Evolutionary conservation across 2,329 filamentous ascomycete species (phyloP).

Genomic region (Didymella sp.): DNA sequence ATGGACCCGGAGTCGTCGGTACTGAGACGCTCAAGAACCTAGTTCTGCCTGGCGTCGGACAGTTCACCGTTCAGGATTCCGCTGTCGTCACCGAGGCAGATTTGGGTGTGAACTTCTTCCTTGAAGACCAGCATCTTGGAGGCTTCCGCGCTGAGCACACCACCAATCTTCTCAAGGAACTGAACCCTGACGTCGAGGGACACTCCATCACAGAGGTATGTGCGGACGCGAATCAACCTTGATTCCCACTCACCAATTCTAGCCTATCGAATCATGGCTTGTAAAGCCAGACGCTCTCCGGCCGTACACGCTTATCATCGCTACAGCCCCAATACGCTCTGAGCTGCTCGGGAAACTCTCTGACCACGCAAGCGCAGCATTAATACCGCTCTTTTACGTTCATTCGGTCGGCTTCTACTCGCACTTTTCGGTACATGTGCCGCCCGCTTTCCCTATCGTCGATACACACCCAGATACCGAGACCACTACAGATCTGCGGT

Average conservation of each 20-base stretch:
- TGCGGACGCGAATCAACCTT: background rate
- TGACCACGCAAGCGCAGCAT: slow-evolving; percentile 60
- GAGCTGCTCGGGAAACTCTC: slow-evolving; percentile 60
- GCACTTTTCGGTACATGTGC: slow-evolving; percentile 80
- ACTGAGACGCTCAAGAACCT: slow-evolving; percentile 95
- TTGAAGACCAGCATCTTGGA: slow-evolving; percentile 79
- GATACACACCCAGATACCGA: slow-evolving; percentile 94
- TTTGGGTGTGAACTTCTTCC: slow-evolving; percentile 95
- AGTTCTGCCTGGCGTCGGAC: slow-evolving; percentile 89
- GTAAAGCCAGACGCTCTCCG: slow-evolving; percentile 49
- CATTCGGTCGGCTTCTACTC: slow-evolving; percentile 94
- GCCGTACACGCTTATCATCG: slow-evolving; percentile 67
- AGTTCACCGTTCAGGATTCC: slow-evolving; percentile 89
- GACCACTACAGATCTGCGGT: slow-evolving; percentile 81
- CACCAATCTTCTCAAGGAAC: slow-evolving; percentile 77
- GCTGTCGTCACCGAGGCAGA: slow-evolving; percentile 79
- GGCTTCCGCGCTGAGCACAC: slow-evolving; percentile 80
- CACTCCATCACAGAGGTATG: slow-evolving; percentile 67
- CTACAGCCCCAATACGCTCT: slow-evolving; percentile 64
- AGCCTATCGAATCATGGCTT: slow-evolving; percentile 56
- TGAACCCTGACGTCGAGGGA: slow-evolving; percentile 91
- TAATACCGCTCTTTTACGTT: slow-evolving; percentile 78
- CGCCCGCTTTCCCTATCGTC: slow-evolving; percentile 85
- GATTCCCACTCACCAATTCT: slow-evolving; percentile 24
- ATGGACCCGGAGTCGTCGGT: slow-evolving; percentile 83